These are phyloP conservation scores for Stramenopiles sp. DNA, from an alignment of 352 stramenopile genomes.

Conservation along the genomic window DNA sequence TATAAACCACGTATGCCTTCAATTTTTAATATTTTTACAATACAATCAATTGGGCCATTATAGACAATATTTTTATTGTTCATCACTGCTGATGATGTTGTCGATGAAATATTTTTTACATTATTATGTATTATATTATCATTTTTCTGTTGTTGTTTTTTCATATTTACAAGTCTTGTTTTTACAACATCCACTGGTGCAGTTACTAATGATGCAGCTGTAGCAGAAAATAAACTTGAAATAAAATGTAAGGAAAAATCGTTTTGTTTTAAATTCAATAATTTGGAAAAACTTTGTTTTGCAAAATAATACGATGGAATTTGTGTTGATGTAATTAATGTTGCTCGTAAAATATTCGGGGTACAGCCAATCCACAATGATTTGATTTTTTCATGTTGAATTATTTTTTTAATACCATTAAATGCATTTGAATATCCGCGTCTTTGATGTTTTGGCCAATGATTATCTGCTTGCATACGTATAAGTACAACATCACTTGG, in stretches of 20 bases:
- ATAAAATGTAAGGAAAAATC: neutral
- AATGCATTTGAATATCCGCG: neutral
- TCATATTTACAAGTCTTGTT: neutral
- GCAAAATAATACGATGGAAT: slow-evolving; percentile 2
- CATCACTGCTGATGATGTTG: neutral
- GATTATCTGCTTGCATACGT: neutral
- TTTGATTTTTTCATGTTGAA: neutral
- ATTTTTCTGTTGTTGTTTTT: neutral
- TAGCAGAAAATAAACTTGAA: neutral
- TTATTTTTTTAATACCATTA: neutral
- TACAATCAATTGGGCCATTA: neutral
- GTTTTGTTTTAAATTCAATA: neutral
- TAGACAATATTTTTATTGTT: neutral
- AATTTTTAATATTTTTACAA: neutral
- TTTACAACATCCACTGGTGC: neutral
- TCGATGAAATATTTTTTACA: neutral
- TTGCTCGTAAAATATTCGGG: neutral
- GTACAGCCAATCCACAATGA: neutral
- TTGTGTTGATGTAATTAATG: neutral
- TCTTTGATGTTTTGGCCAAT: neutral
- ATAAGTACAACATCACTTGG: neutral
- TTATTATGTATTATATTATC: neutral
- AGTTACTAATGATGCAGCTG: neutral
- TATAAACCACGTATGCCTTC: neutral
- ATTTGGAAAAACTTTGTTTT: neutral